These are phyloP conservation scores for Pseudogymnoascus pannorum DNA, from an alignment of 2,329 filamentous ascomycete species.

Conservation along the genomic window DNA sequence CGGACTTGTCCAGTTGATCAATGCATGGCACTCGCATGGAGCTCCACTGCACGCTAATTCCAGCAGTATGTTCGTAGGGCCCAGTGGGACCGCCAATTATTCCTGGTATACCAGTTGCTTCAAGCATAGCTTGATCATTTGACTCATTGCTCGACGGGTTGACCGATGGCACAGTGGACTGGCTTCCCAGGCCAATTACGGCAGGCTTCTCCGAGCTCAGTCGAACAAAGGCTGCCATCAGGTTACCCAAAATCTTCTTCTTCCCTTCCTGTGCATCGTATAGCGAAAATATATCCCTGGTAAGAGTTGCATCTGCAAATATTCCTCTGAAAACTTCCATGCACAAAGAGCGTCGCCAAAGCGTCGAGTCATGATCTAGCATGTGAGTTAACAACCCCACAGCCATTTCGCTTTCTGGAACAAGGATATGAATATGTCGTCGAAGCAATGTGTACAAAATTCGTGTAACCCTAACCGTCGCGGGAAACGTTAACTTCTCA, in stretches of 20 bases:
- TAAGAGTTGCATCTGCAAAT: slow-evolving; percentile 70
- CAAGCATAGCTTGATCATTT: slow-evolving; percentile 75
- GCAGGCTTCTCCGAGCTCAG: slow-evolving; percentile 84
- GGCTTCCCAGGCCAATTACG: slow-evolving; percentile 80
- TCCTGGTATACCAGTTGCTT: slow-evolving; percentile 79
- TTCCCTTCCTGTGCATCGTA: slow-evolving; percentile 70
- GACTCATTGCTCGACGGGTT: slow-evolving; percentile 49
- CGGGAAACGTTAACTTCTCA: slow-evolving; percentile 70
- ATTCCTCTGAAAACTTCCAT: slow-evolving; percentile 87
- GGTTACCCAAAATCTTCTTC: slow-evolving; percentile 69
- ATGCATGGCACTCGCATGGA: slow-evolving; percentile 79
- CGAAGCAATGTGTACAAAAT: slow-evolving; percentile 77
- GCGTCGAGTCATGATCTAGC: slow-evolving; percentile 71
- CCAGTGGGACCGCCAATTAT: slow-evolving; percentile 71
- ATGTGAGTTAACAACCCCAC: slow-evolving; percentile 76
- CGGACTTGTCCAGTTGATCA: slow-evolving; percentile 88
- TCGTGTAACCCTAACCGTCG: slow-evolving; percentile 73
- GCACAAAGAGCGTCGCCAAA: slow-evolving; percentile 84
- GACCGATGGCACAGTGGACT: slow-evolving; percentile 73
- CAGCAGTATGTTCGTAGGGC: slow-evolving; percentile 59
- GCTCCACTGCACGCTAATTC: slow-evolving; percentile 90
- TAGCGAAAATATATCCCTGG: slow-evolving; percentile 71
- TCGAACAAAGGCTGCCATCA: slow-evolving; percentile 84
- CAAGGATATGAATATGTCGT: slow-evolving; percentile 66
- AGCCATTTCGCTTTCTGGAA: slow-evolving; percentile 74